Conservation (phyloP, 306 rosid species). For the Clitoria ternatea region DNA sequence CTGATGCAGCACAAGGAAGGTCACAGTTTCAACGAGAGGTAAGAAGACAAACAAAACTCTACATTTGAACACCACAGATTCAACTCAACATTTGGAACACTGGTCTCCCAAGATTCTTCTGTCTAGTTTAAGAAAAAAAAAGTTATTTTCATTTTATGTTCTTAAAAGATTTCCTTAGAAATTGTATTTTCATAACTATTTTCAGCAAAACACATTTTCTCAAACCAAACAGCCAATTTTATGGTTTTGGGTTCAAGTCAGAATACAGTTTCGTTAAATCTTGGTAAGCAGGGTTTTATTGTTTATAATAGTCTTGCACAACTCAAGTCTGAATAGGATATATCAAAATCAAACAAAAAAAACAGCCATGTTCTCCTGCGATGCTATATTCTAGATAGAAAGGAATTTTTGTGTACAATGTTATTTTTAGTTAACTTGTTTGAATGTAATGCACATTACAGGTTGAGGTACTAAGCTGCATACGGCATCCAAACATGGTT, state of each 20-base stretch:
- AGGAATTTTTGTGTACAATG: not conserved
- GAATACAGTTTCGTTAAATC: no score
- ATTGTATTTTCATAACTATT: no score
- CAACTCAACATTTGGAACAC: not conserved
- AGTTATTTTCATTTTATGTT: not conserved
- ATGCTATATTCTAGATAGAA: not conserved
- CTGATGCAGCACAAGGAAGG: constrained; percentile 93
- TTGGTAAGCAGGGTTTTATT: no score
- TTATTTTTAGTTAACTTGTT: constrained; percentile 7
- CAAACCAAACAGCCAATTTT: not conserved
- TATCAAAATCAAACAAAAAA: no score
- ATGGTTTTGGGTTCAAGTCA: not conserved
- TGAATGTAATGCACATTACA: constrained; percentile 18
- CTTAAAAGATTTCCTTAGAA: no score
- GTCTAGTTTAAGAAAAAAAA: not conserved
- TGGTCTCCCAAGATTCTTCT: not conserved
- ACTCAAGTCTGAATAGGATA: no score
- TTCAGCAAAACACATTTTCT: not conserved
- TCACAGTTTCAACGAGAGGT: constrained; percentile 92
- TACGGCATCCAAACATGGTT: constrained; percentile 97
- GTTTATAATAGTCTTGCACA: no score
- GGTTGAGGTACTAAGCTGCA: constrained; percentile 90
- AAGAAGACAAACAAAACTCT: constrained; percentile 14
- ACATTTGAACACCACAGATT: not conserved
- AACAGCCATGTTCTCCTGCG: no score